Conservation (phyloP, 2,329 filamentous ascomycete genomes). For the Pyrenochaeta sp. region DNA sequence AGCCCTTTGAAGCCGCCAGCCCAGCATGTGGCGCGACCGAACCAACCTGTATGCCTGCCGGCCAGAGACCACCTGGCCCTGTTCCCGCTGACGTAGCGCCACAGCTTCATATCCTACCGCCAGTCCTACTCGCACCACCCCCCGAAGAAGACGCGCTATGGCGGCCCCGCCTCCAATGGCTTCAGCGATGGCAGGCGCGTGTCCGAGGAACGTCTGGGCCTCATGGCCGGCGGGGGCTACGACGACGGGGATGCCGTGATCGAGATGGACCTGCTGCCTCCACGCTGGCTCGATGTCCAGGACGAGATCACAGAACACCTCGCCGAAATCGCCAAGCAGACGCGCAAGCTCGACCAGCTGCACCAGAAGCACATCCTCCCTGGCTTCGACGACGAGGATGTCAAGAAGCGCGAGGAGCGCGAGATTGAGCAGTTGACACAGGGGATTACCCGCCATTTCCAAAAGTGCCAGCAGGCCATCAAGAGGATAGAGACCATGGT, state of each 20-base stretch:
- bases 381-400: conserved; percentile 93
- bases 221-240: conserved; percentile 81
- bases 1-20: conserved; percentile 32
- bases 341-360: conserved; percentile 84
- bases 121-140: conserved; percentile 98
- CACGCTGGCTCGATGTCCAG: conserved; percentile 93
- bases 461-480: conserved; percentile 88
- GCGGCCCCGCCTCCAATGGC: conserved; percentile 62
- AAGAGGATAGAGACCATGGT: conserved; percentile 89
- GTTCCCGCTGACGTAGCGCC: conserved; percentile 45
- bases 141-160: conserved; percentile 76
- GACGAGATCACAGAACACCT: conserved; percentile 90
- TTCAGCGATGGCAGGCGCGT: conserved; percentile 54
- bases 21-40: conserved; percentile 94
- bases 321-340: conserved; percentile 79
- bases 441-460: conserved; percentile 86
- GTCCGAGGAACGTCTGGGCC: conserved; percentile 75
- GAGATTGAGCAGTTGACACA: conserved; percentile 92
- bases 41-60: conserved; percentile 82
- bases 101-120: conserved; percentile 96
- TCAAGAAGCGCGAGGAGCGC: conserved; percentile 83
- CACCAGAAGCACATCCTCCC: conserved; percentile 98
- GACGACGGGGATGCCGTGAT: conserved; percentile 95
- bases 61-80: conserved; percentile 15
- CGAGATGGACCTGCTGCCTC: conserved; percentile 96